These are phyloP conservation scores for Fusarium devonianum DNA, from an alignment of 2,329 filamentous ascomycete genomes.

Conservation along the genomic window DNA sequence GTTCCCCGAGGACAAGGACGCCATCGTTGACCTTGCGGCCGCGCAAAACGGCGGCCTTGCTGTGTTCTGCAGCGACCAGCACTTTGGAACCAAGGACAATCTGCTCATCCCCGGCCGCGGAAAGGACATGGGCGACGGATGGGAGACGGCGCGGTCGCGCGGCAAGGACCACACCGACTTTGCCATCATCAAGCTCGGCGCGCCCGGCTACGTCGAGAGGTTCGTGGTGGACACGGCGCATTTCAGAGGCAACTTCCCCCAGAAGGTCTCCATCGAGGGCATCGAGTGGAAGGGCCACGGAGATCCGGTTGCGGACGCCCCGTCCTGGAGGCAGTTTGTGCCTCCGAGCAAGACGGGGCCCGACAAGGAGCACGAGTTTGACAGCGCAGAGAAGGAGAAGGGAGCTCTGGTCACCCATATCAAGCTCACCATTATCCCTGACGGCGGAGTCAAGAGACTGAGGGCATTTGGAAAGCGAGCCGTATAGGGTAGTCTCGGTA, in stretches of 20 bases:
- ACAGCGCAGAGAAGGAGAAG: slow-evolving; percentile 60
- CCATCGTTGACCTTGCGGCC: slow-evolving; percentile 77
- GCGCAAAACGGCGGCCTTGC: slow-evolving; percentile 82
- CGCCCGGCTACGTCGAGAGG: slow-evolving; percentile 68
- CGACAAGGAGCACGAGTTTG: slow-evolving; percentile 75
- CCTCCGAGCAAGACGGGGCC: slow-evolving; percentile 73
- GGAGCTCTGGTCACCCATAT: slow-evolving; percentile 77
- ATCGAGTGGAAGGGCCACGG: slow-evolving; percentile 62
- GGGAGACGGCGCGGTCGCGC: slow-evolving; percentile 82
- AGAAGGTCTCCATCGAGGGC: slow-evolving; percentile 73
- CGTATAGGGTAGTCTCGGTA: slow-evolving; percentile 25
- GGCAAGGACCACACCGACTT: slow-evolving; percentile 78
- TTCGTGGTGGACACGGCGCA: slow-evolving; percentile 82
- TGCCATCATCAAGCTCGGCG: slow-evolving; percentile 78
- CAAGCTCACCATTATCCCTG: slow-evolving; percentile 91
- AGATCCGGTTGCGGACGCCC: slow-evolving; percentile 63
- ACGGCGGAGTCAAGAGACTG: slow-evolving; percentile 90
- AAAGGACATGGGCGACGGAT: slow-evolving; percentile 87
- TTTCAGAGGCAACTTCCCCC: slow-evolving; percentile 84
- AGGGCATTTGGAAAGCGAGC: slow-evolving; percentile 55
- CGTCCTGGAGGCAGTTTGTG: slow-evolving; percentile 72
- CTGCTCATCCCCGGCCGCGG: slow-evolving; percentile 79
- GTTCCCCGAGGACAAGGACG: slow-evolving; percentile 70
- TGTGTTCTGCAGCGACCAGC: slow-evolving; percentile 79
- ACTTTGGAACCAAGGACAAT: slow-evolving; percentile 84